Conservation (phyloP, 2,329 filamentous ascomycete species). For the Teratosphaeria epicoccoides region DNA sequence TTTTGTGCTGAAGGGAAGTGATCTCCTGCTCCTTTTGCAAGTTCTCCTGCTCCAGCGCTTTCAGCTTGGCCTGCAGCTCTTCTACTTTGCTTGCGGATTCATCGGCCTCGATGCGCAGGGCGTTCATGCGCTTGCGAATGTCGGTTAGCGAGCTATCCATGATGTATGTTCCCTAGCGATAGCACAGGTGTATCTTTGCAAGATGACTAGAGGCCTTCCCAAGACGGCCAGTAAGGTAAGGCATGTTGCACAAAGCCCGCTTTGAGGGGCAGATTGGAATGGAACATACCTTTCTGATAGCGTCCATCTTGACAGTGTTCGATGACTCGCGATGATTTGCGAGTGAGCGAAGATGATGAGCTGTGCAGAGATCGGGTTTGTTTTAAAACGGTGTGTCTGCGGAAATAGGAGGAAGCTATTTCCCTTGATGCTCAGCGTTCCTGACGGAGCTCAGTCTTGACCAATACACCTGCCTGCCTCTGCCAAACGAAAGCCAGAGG, state of each 20-base stretch:
- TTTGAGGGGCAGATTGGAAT: slow-evolving; percentile 18
- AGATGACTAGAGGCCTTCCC: neutral
- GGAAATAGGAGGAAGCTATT: neutral
- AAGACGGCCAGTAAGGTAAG: neutral
- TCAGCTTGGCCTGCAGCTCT: slow-evolving; percentile 79
- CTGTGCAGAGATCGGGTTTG: neutral
- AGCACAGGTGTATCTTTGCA: neutral
- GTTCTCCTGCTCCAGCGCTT: slow-evolving; percentile 87
- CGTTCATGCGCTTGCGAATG: slow-evolving; percentile 70
- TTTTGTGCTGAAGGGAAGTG: slow-evolving; percentile 91
- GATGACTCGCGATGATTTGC: neutral
- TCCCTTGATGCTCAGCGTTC: neutral
- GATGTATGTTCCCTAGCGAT: neutral
- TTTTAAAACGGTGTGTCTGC: neutral
- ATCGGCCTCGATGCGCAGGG: slow-evolving; percentile 88
- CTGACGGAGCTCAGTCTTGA: neutral
- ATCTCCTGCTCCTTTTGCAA: slow-evolving; percentile 96
- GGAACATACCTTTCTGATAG: slow-evolving; percentile 33
- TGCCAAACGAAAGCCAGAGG: neutral
- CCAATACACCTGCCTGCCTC: neutral
- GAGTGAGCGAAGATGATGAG: neutral
- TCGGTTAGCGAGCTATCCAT: slow-evolving; percentile 13
- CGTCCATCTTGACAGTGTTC: slow-evolving; percentile 27
- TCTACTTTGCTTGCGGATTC: slow-evolving; percentile 71
- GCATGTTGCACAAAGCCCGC: neutral